phyloP scores from a whole-genome alignment of 2,329 filamentous ascomycete genomes.

The Diaporthe eres region DNA sequence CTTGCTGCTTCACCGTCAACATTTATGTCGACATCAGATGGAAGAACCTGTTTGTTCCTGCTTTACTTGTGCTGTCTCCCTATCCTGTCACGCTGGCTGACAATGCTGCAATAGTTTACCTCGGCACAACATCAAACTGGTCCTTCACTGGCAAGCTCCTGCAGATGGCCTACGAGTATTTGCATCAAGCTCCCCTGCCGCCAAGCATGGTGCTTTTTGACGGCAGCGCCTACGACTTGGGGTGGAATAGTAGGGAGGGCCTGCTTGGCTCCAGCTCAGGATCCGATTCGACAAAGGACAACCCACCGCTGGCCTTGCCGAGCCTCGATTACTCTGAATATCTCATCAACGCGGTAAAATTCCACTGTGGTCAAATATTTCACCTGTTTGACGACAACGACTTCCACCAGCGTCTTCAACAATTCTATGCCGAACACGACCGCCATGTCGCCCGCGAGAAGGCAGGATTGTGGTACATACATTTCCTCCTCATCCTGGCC shows the following conservation, averaged over 20 bases:
- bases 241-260: constrained; percentile 61
- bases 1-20: constrained; percentile 56
- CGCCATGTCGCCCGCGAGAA: constrained; percentile 37
- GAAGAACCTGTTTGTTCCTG: constrained; percentile 57
- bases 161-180: constrained; percentile 62
- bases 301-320: constrained; percentile 52
- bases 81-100: neutral
- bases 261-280: neutral
- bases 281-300: neutral
- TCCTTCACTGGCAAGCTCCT: constrained; percentile 65
- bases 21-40: constrained; percentile 58
- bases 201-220: constrained; percentile 63
- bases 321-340: constrained; percentile 66
- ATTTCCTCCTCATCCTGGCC: constrained; percentile 67
- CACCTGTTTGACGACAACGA: constrained; percentile 67
- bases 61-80: too few species aligned
- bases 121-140: constrained; percentile 71
- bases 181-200: constrained; percentile 59
- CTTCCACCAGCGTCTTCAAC: constrained; percentile 57
- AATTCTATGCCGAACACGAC: constrained; percentile 47
- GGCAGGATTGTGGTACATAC: constrained; percentile 62
- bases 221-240: constrained; percentile 64
- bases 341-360: constrained; percentile 69
- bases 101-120: constrained; percentile 56
- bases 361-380: constrained; percentile 67